Evolutionary conservation across 805 yeast genomes (phyloP).

Genomic region (Deakozyma indianensis): DNA sequence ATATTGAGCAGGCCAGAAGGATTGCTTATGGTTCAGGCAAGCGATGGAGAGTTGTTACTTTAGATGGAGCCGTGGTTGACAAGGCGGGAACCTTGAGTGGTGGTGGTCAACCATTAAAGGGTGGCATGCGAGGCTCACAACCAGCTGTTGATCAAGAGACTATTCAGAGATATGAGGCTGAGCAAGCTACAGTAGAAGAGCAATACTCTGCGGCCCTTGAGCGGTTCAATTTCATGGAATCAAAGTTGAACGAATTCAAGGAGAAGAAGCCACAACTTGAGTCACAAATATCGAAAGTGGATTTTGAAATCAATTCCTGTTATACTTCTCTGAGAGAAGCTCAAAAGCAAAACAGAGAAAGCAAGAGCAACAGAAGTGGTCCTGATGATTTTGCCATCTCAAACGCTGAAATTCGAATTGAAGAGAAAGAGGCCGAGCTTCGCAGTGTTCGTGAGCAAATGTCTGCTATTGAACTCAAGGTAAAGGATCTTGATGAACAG

Average conservation of each 20-base stretch:
- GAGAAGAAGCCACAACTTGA: constrained; percentile 63
- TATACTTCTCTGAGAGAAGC: constrained; percentile 38
- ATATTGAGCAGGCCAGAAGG: constrained; percentile 63
- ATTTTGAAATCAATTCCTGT: constrained; percentile 51
- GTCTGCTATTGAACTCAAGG: constrained; percentile 33
- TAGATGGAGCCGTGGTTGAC: constrained; percentile 85
- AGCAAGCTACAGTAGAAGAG: constrained; percentile 8
- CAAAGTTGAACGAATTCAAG: constrained; percentile 40
- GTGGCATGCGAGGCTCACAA: constrained; percentile 52
- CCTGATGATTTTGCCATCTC: constrained; percentile 8
- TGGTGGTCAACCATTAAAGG: constrained; percentile 58
- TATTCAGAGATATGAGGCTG: constrained; percentile 6
- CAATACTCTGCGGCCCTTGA: constrained; percentile 23
- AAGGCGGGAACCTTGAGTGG: constrained; percentile 94
- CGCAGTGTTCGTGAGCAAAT: constrained; percentile 12
- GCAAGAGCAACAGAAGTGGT: constrained; percentile 10
- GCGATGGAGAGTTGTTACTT: constrained; percentile 80
- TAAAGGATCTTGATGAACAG: constrained; percentile 51
- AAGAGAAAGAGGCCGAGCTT: constrained; percentile 7
- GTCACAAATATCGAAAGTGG: constrained; percentile 38
- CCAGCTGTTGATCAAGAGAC: constrained; percentile 3
- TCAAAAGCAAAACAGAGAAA: constrained; percentile 26
- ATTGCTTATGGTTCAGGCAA: constrained; percentile 67
- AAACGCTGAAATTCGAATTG: constrained; percentile 2
- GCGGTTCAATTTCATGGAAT: constrained; percentile 29